Percentiles rank a stretch among this genome's conserved stretches.
These are phyloP conservation scores for Letharia columbiana DNA, from an alignment of 495 filamentous ascomycete species.

Conservation along the genomic window DNA sequence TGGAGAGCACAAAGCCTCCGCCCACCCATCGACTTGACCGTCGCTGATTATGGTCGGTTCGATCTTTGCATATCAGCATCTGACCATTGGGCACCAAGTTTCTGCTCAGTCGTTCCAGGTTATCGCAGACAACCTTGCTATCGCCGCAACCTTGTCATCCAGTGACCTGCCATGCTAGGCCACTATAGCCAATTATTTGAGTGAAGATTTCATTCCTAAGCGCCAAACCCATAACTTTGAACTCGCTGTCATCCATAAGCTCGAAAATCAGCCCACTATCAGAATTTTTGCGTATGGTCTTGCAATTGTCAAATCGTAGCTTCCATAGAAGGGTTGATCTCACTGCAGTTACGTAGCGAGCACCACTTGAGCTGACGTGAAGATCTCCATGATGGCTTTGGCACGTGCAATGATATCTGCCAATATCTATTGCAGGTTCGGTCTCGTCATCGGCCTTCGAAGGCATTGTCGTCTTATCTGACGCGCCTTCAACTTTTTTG, in stretches of 20 bases:
- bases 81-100: not conserved
- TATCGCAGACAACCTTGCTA: not conserved
- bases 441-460: not conserved
- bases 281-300: conserved; percentile 1
- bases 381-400: conserved; percentile 15
- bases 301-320: conserved; percentile 9
- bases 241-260: conserved; percentile 6
- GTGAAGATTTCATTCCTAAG: conserved; percentile 27
- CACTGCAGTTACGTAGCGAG: conserved; percentile 10
- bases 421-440: not conserved
- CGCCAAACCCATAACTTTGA: conserved; percentile 16
- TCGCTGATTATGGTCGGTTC: not conserved
- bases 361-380: conserved; percentile 13
- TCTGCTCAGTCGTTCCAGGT: not conserved
- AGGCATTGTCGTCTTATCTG: not conserved
- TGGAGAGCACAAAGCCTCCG: not conserved
- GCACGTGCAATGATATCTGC: conserved; percentile 18
- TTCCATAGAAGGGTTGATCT: conserved; percentile 11
- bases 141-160: not conserved
- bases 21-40: not conserved
- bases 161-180: conserved; percentile 24
- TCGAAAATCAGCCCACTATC: conserved; percentile 11
- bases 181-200: conserved; percentile 27
- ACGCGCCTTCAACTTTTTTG: not conserved
- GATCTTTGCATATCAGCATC: not conserved